Base-by-base conservation (phyloP, 2,329 filamentous ascomycete species). In the Pestalotiopsis sp. region DNA sequence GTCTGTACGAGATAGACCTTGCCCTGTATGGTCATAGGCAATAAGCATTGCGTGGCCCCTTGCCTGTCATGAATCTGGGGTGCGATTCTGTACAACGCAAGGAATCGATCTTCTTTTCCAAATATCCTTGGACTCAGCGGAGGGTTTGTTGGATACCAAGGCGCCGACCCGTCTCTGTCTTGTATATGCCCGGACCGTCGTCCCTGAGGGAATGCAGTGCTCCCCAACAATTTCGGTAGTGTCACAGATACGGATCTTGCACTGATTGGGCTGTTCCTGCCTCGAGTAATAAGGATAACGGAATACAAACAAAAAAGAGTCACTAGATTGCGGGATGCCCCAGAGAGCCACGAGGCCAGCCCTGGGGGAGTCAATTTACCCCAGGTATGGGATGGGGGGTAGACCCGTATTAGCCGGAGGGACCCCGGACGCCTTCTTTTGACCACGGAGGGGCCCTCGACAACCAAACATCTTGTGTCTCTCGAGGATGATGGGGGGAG, bases 201-300 rank as follows among this genome's bases (percentile, higher is more conserved):
- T 38, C 25, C 59, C 59, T 62, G 59, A 41, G 27, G 25, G 17
- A 17, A 27, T 38, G 17, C 23, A 13, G 31, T 41, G 45, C n/a
- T 58, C 36, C 36, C 63, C 63, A 66, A 17, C 11, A 36, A 39
- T 20, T 20, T 56, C 45, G 63, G 63, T 66, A 66, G 41, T 57
- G 39, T 12, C 17, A 66, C 49, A 56, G 49, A 17, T 4, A 20
- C 25, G n/a, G 31, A 23, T 2, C 11, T 4, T 3, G 36, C 31
- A 38, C 17, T 57, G 31, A 38, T 66, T 58, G 63, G 63, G 14
- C 27, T 45, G 63, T 66, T 57, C 63, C 63, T 66, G 63, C 63
- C 49, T 56, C 31, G 11, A 23, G 27, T 25, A 66, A 58, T 66
- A 66, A 12, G 36, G 23, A 57, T 36, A 36, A 58, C 39, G n/a